phyloP scores from a whole-genome alignment of 2,329 filamentous ascomycete genomes.

The Talaromyces sp. region DNA sequence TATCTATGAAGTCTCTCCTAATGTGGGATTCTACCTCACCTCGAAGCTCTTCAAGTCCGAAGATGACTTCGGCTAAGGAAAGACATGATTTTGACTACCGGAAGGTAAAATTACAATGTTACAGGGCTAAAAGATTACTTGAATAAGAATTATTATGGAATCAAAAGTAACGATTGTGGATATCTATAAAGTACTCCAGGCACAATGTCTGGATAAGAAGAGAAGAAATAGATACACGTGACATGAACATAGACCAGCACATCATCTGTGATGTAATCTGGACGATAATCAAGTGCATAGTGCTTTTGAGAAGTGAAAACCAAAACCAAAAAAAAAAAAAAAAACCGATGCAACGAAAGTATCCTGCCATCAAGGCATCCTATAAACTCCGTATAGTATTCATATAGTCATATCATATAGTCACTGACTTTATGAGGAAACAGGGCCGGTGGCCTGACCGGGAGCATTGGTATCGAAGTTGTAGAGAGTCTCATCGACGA shows the following conservation, averaged over 20 bases:
- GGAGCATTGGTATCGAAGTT: constrained; percentile 19
- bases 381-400: not conserved
- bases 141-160: not conserved
- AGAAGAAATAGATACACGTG: not conserved
- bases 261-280: not conserved
- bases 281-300: too few relatives aligned
- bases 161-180: not conserved
- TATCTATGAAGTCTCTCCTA: not conserved
- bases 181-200: not conserved
- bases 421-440: constrained; percentile 6
- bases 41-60: not conserved
- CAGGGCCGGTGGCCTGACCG: constrained; percentile 9
- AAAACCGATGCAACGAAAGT: not conserved
- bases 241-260: not conserved
- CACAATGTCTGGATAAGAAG: not conserved
- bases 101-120: not conserved
- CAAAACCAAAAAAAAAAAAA: not conserved
- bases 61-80: not conserved
- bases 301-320: not conserved
- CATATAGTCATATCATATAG: constrained; percentile 1
- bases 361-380: not conserved
- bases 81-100: not conserved
- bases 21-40: not conserved
- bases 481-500: constrained; percentile 23
- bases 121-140: not conserved